Base-by-base conservation (phyloP, 345 rosid species). In the Populus pruinosa region DNA sequence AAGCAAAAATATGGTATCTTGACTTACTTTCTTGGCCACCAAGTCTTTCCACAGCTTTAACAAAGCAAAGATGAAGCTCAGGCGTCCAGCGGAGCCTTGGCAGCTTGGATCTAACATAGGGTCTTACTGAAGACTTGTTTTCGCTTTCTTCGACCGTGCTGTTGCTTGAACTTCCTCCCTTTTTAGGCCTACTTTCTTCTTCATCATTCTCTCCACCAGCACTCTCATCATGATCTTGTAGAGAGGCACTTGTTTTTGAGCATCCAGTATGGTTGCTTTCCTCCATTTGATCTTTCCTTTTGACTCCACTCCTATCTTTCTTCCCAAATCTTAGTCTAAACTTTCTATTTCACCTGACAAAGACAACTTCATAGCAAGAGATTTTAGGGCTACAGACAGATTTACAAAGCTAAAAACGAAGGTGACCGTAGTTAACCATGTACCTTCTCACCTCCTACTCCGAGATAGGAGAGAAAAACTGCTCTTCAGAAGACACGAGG, bases 91-190 rank as follows among this genome's bases (percentile, higher is more conserved):
- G 74, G 31, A 81, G 84, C 75, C 84, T 62, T 1, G 84, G 84
- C 81, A 81, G 69, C 81, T 81, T 77, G 72, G 84, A 81, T 81
- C 84, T 81, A 10, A 81, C 81, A 74, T 81, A 81, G 31, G 76
- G 78, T 69, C 84, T 73, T n/a, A 81, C 84, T 20, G 86, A 53
- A 1, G 82, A 38, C 87, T 88, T 90, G 90, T 91, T 92, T 29
- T 89, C 87, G 21, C 71, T 86, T 82, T 88, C 97, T 79, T 91
- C 97, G 72, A 91, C 90, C 44, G 96, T 92, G 83, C 97, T 92
- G 81, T 87, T 94, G 91, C 97, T 94, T n/a, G 97, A 92, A 77
- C 90, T 88, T 41, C 87, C 86, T 43, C 79, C 89, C 44, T 78
- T 80, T 59, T 31, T 72, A 10, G 71, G 84, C 82, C 67, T 80